phyloP scores from a whole-genome alignment of 768 basidiomycete species.

The Fomitopsis pulvina region DNA sequence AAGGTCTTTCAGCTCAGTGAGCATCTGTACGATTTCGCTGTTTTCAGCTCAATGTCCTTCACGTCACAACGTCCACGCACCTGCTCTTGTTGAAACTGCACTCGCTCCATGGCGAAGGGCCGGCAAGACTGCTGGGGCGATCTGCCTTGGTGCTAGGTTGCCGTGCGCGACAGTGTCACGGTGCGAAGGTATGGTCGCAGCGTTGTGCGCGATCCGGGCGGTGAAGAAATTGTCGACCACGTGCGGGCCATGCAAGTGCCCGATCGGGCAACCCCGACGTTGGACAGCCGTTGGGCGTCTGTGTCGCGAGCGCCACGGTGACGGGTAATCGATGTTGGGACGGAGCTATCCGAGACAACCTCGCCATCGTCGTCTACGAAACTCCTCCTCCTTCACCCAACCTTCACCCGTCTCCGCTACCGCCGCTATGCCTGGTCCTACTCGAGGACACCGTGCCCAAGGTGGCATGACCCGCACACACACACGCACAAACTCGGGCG shows the following conservation, averaged over 20 bases:
- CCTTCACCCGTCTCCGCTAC: too few species aligned
- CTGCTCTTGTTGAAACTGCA: slow-evolving; percentile 93
- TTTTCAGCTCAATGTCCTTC: not conserved
- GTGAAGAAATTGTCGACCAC: not conserved
- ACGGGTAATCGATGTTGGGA: not conserved
- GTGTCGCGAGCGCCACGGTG: not conserved
- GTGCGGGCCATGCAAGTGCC: not conserved
- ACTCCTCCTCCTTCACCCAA: slow-evolving; percentile 6
- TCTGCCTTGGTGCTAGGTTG: too few species aligned
- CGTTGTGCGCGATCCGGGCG: too few species aligned
- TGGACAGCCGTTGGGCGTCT: not conserved
- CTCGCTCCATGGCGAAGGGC: slow-evolving; percentile 68
- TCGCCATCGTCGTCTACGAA: slow-evolving; percentile 3
- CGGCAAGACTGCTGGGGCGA: not conserved
- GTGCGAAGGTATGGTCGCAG: too few species aligned
- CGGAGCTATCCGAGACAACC: not conserved
- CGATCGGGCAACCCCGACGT: not conserved
- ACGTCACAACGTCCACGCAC: slow-evolving; percentile 25
- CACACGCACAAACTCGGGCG: slow-evolving; percentile 53
- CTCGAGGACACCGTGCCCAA: slow-evolving; percentile 41
- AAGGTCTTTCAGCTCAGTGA: slow-evolving; percentile 91
- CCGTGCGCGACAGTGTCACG: too few species aligned
- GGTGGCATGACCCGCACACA: slow-evolving; percentile 49
- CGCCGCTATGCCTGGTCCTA: slow-evolving; percentile 34
- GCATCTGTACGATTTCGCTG: slow-evolving; percentile 49